Evolutionary conservation across 176 grass and related monocot genomes (phyloP), one percentile per base, ranked within the genome.

Genomic region (Panicum miliaceum): DNA sequence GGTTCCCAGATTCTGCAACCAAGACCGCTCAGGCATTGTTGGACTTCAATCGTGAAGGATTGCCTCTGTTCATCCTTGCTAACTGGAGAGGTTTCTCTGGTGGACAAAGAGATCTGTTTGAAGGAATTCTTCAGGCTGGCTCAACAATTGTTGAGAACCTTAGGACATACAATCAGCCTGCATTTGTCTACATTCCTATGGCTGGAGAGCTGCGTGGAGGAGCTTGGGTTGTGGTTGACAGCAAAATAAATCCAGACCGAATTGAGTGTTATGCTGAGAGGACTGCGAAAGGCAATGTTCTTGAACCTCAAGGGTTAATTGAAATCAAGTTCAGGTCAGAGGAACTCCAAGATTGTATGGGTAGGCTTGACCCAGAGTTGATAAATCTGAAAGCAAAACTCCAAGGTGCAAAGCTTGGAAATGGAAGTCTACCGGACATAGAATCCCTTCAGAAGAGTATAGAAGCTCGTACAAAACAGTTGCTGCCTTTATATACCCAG

Each of bases 1-100:
- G 96, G 96, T 98, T 98, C 82, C 96, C 96, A 3, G 96, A 98
- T 81, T 98, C 96, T 83, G 96, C 96, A 18, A 95, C 96, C 2
- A 98, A 98, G 83, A 98, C 96, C n/a, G 90, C 96, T 27, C 96
- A 98, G 68, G 93, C 96, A 13, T 90, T 98, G 69, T 81, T 89
- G 64, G 96, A 98, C 80, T 98, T 98, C 78, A 98, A 98, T 81
- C 89, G 83, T 40, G 96, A 98, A 88, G 96, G 92, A 77, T 76
- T 98, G 41, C 96, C 96, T 74, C 73, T 98, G 34, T 98, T 98
- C 76, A 95, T 98, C 65, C 91, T 98, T 83, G 96, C 96, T 50
- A 98, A 98, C 82, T 98, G 96, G 96, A 92, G 96, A 91, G 96
- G 96, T 6, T 98, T 98, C 87, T 98, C 96, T 19, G 96, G 96